Conservation (phyloP, 208 protist genomes). For the Angomonas desouzai region DNA sequence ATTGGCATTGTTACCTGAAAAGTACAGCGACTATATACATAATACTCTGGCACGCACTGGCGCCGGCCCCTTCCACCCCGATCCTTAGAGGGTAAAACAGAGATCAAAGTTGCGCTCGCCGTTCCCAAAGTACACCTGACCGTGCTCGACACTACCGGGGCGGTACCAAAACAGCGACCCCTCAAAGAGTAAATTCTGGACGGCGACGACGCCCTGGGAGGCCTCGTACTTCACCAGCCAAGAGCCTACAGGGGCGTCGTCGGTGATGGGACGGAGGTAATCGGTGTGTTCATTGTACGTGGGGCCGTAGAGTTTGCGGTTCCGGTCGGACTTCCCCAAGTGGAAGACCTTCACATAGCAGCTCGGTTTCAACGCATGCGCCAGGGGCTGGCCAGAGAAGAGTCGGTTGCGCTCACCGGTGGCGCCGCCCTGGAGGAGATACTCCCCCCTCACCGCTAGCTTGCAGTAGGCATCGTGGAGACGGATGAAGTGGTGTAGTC, state of each 20-base stretch:
- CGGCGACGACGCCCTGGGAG: conserved; percentile 65
- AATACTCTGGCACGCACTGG: no score
- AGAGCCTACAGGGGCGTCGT: conserved; percentile 79
- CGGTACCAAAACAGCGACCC: conserved; percentile 88
- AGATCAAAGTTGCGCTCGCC: conserved; percentile 86
- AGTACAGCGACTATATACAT: conserved; percentile 9
- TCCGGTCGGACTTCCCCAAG: conserved; percentile 39
- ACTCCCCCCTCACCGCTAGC: conserved; percentile 74
- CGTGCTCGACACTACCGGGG: conserved; percentile 61
- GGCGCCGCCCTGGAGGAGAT: conserved; percentile 41
- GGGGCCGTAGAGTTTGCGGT: conserved; percentile 66
- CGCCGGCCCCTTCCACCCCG: no score
- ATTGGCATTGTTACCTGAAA: neutral
- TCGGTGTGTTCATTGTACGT: conserved; percentile 84
- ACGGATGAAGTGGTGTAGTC: conserved; percentile 83
- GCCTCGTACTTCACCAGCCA: conserved; percentile 89
- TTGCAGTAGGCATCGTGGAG: conserved; percentile 72
- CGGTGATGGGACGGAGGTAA: conserved; percentile 76
- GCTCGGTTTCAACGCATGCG: conserved; percentile 74
- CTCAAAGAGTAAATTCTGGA: conserved; percentile 81
- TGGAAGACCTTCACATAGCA: conserved; percentile 71
- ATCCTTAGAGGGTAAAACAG: conserved; percentile 42
- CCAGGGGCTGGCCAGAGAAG: conserved; percentile 73
- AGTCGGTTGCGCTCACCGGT: conserved; percentile 56
- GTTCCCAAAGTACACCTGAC: conserved; percentile 84